A percentile compares a stretch with the other conserved stretches of the same genome.
Evolutionary conservation across 2,329 filamentous ascomycete species (phyloP).

Genomic region (Talaromyces sp.): DNA sequence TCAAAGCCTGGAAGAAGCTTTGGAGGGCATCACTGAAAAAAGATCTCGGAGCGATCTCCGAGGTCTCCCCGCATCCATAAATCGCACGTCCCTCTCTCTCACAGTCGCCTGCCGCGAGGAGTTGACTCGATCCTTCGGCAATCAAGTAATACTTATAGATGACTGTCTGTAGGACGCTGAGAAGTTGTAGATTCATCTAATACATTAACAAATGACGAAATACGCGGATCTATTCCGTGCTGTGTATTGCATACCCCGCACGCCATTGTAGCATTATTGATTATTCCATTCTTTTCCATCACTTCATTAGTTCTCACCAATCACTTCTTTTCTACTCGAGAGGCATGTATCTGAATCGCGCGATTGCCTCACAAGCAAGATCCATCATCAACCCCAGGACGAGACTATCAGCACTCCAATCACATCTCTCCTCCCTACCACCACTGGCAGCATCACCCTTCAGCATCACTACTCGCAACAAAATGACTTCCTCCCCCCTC

Average conservation of each 20-base stretch:
- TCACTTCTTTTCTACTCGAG: not conserved
- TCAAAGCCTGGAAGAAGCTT: not conserved
- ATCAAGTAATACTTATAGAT: not conserved
- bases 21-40: not conserved
- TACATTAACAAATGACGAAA: too few species aligned
- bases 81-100: too few species aligned
- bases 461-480: constrained; percentile 13
- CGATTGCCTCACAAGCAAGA: constrained; percentile 6
- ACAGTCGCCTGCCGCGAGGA: not conserved
- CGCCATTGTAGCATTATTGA: too few species aligned
- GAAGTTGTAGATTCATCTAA: too few species aligned
- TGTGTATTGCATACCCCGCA: too few species aligned
- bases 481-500: constrained; percentile 30
- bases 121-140: too few species aligned
- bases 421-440: constrained; percentile 2
- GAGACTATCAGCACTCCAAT: constrained; percentile 8
- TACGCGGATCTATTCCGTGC: not conserved
- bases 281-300: too few species aligned
- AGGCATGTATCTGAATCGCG: constrained; percentile 5
- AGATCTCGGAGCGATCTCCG: not conserved
- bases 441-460: not conserved
- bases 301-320: too few species aligned
- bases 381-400: not conserved
- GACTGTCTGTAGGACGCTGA: not conserved
- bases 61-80: not conserved